Evolutionary conservation across 176 grass and related monocot species (phyloP).

Genomic region (Eremochloa ophiuroides): DNA sequence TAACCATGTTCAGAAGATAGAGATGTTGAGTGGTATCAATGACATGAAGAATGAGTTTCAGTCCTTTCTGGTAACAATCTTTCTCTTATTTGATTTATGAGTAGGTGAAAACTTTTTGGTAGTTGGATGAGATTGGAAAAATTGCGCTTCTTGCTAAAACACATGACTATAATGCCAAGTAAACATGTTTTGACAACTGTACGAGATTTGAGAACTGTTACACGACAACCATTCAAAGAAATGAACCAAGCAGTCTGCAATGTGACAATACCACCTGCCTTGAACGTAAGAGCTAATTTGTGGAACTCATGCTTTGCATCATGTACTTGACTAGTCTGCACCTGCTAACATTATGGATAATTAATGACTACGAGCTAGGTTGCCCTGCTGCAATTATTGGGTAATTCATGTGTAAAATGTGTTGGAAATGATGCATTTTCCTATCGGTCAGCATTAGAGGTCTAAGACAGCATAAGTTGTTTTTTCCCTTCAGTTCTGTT

Average conservation of each 20-base stretch:
- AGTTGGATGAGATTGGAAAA: not conserved
- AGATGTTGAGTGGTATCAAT: constrained; percentile 82
- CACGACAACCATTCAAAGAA: not conserved
- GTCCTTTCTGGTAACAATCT: constrained; percentile 77
- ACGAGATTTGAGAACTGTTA: not conserved
- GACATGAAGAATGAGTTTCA: constrained; percentile 89
- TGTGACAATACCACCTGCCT: not conserved
- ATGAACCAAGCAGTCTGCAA: not conserved
- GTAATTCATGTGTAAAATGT: not conserved
- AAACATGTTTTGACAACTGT: not conserved
- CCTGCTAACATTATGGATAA: not conserved
- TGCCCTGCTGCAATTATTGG: not conserved
- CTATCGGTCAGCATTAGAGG: not conserved
- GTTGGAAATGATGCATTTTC: not conserved
- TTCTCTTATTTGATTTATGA: constrained; percentile 15
- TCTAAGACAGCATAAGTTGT: not conserved
- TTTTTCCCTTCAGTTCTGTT: not conserved
- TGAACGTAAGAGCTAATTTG: not conserved
- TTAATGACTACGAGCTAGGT: not conserved
- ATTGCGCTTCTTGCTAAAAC: not conserved
- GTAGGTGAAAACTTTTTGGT: not conserved
- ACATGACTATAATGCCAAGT: not conserved
- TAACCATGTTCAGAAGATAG: constrained; percentile 92
- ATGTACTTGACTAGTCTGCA: not conserved
- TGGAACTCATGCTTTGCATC: not conserved